These are phyloP conservation scores for Pseudocercospora fijiensis DNA, from an alignment of 2,329 filamentous ascomycete species.

Conservation along the genomic window DNA sequence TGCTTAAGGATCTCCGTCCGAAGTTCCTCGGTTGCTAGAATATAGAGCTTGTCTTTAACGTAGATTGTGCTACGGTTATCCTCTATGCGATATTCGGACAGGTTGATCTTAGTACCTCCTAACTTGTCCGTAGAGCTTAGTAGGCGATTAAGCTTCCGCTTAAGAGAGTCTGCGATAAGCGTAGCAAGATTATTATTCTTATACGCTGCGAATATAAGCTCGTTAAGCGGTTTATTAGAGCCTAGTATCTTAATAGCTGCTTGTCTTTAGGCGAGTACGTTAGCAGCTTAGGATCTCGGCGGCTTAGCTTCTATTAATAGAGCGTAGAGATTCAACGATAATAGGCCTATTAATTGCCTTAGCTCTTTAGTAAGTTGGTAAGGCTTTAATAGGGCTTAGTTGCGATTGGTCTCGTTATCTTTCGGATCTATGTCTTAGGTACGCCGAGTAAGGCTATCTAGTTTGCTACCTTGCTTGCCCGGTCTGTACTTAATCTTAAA, in stretches of 20 bases:
- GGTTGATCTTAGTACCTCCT: neutral
- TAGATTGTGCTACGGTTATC: neutral
- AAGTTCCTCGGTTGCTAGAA: neutral
- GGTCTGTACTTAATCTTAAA: slow-evolving; percentile 9
- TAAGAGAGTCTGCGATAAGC: no score
- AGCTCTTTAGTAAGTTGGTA: no score
- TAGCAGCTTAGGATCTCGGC: no score
- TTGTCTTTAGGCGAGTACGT: neutral
- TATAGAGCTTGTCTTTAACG: neutral
- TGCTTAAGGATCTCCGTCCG: no score
- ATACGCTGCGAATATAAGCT: neutral
- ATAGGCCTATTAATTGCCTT: no score
- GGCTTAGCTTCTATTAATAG: no score
- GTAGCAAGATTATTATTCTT: no score
- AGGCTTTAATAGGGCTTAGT: no score
- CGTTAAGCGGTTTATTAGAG: neutral
- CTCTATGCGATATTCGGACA: neutral
- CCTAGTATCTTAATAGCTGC: neutral
- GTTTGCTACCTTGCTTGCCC: slow-evolving; percentile 13
- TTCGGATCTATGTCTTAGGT: neutral
- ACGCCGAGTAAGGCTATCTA: neutral
- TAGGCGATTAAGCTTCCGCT: no score
- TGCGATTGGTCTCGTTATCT: neutral
- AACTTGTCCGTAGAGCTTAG: no score
- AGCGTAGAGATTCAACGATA: no score